Evolutionary conservation across 1,284 basidiomycete genomes (phyloP), one percentile per base, ranked within the genome.

Genomic region (Cutaneotrichosporon cutaneum): DNA sequence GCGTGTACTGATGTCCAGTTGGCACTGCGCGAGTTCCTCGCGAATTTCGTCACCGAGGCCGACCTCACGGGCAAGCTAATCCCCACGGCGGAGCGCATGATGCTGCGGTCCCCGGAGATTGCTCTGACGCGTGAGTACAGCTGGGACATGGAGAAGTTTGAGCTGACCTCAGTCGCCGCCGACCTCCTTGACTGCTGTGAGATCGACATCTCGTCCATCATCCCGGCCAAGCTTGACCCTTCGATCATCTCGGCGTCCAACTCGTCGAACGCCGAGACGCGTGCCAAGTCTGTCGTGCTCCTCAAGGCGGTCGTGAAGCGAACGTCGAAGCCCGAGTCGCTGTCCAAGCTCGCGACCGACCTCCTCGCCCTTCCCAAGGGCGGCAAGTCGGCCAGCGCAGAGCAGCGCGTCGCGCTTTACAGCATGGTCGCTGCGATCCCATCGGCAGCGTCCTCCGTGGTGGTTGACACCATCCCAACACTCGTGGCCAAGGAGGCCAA

Each of bases 341-440:
- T 72, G 22, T 67, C 72, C 13, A 82, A 83, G 58, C 68, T 83
- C 4, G 83, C 84, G 5, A 83, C 82, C 11, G 90, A 94, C 66
- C 78, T 94, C 2, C 81, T 93, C 14, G 80, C 81, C 16, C 82
- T 92, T 0, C 89, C 91, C 5, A 88, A 89, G 72, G 79, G 86
- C 0, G 89, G 91, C 33, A 97, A 95, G 81, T 90, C 91, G 0
- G 81, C 87, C 0, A 90, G 90, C 2, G 84, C 90, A 3, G 93
- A 94, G 63, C 92, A 97, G 74, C 87, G 93, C n/a, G 78, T 87
- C 7, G 82, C 88, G 0, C 81, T 97, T 11, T 93, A 90, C 77
- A 84, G 85, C 9, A 91, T 96, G 86, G 82, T 92, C 2, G 77
- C 82, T 3, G 77, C 73, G 36, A 67, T 94, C 4, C 82, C 87